Evolutionary conservation across 352 stramenopile genomes (phyloP).

Genomic region (Hyaloperonospora arabidopsidis): DNA sequence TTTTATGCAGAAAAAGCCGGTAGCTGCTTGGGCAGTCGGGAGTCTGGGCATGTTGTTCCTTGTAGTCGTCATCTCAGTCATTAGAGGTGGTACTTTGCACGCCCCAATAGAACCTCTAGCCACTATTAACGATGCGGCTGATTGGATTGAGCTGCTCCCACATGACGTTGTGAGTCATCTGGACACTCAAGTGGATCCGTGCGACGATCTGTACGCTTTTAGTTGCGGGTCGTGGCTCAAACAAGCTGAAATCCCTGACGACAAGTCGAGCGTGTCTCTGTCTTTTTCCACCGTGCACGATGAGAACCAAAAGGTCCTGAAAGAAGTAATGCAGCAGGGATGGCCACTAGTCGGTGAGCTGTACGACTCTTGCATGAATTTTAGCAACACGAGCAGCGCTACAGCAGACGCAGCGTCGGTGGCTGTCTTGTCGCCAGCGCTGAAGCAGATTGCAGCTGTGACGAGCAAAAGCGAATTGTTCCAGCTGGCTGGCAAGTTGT

Average conservation of each 20-base stretch:
- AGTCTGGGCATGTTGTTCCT: background rate
- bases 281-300: conserved; percentile 30
- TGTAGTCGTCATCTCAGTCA: background rate
- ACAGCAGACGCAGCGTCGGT: conserved; percentile 24
- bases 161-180: conserved; percentile 36
- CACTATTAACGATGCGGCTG: background rate
- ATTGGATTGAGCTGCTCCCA: conserved; percentile 27
- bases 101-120: conserved; percentile 24
- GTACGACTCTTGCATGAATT: conserved; percentile 63
- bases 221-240: conserved; percentile 47
- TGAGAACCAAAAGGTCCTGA: conserved; percentile 33
- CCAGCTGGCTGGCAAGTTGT: conserved; percentile 42
- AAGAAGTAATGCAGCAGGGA: conserved; percentile 51
- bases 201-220: conserved; percentile 73
- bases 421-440: conserved; percentile 22
- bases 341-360: conserved; percentile 56
- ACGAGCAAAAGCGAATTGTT: conserved; percentile 43
- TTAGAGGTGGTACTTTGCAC: conserved; percentile 4
- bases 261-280: conserved; percentile 29
- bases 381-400: conserved; percentile 36
- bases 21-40: background rate
- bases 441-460: conserved; percentile 32
- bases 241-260: conserved; percentile 32
- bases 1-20: background rate
- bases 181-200: conserved; percentile 42